Evolutionary conservation across 2,329 filamentous ascomycete species (phyloP).

Genomic region (Penicillium sp.): DNA sequence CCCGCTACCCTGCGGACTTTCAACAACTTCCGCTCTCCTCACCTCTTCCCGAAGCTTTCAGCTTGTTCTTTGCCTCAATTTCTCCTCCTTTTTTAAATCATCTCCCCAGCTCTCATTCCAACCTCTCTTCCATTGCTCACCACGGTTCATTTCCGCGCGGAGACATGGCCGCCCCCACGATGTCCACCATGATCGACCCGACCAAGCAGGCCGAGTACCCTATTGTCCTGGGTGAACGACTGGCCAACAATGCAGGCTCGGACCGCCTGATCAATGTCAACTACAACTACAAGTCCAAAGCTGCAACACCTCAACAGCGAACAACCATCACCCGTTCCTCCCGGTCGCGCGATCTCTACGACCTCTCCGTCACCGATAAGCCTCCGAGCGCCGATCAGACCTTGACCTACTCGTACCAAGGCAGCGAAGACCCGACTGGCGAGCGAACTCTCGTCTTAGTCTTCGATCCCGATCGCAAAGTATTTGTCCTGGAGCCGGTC

Average conservation of each 20-base stretch:
- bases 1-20: background rate
- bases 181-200: conserved; percentile 49
- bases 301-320: conserved; percentile 46
- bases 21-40: conserved; percentile 1
- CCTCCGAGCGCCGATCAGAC: conserved; percentile 47
- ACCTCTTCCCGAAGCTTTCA: background rate
- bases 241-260: conserved; percentile 39
- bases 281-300: conserved; percentile 55
- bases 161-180: conserved; percentile 42
- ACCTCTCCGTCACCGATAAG: conserved; percentile 51
- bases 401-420: conserved; percentile 49
- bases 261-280: conserved; percentile 49
- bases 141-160: conserved; percentile 15
- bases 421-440: conserved; percentile 47
- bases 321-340: conserved; percentile 45
- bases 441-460: conserved; percentile 62
- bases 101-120: background rate
- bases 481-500: conserved; percentile 81
- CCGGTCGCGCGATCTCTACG: conserved; percentile 45
- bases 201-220: conserved; percentile 55
- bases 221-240: conserved; percentile 52
- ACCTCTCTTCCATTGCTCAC: conserved; percentile 12
- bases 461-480: conserved; percentile 75
- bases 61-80: background rate
- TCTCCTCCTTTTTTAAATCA: conserved; percentile 3